Conservation (phyloP, 2,329 filamentous ascomycete species). For the Pseudogymnoascus sp. region DNA sequence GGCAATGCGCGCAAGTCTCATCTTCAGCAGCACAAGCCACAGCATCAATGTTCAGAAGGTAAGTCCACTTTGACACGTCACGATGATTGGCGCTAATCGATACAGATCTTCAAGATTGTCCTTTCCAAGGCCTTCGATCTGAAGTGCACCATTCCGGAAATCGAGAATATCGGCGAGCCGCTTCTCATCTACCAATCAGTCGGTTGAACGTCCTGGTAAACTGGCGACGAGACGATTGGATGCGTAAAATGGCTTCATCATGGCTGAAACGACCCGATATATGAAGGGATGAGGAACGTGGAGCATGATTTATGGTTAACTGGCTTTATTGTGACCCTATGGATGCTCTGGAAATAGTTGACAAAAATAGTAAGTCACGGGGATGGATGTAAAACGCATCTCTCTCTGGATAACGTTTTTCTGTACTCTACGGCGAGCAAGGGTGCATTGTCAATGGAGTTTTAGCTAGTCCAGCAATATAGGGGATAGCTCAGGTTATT, state of each 20-base stretch:
- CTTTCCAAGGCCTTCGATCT: constrained; percentile 97
- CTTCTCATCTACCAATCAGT: constrained; percentile 76
- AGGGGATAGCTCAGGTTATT: constrained; percentile 5
- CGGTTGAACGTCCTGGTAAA: not conserved
- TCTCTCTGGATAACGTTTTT: constrained; percentile 6
- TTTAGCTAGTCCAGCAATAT: constrained; percentile 7
- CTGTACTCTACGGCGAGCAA: constrained; percentile 2
- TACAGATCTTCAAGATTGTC: constrained; percentile 97
- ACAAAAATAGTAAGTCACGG: constrained; percentile 5
- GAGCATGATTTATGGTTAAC: constrained; percentile 4
- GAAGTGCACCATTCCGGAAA: constrained; percentile 98
- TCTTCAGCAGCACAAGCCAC: constrained; percentile 98
- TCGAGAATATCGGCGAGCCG: constrained; percentile 95
- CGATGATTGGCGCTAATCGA: not conserved
- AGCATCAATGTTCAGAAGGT: constrained; percentile 99
- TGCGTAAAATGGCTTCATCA: not conserved
- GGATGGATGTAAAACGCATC: constrained; percentile 2
- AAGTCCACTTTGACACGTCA: constrained; percentile 15
- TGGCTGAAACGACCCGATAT: constrained; percentile 1
- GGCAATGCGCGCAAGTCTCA: constrained; percentile 94
- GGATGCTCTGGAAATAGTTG: constrained; percentile 5
- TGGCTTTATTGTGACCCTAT: not conserved
- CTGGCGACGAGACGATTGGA: not conserved
- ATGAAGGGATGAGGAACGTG: constrained; percentile 4
- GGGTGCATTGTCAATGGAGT: constrained; percentile 1